Base-by-base conservation (phyloP, 768 basidiomycete species). In the Lactifluus subvellereus region DNA sequence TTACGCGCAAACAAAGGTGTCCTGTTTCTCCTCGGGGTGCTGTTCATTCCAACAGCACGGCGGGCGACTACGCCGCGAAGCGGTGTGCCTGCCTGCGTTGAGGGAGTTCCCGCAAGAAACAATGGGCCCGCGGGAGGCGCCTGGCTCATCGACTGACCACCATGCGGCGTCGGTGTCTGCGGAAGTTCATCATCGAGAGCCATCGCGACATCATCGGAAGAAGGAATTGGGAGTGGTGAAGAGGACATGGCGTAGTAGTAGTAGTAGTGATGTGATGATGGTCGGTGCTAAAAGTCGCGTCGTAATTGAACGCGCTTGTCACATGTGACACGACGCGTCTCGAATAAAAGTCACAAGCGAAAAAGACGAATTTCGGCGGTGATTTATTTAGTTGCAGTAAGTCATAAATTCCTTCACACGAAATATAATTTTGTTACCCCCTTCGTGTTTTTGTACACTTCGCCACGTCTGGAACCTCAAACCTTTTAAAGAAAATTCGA, bases 111-210 rank as follows among this genome's bases (percentile, higher is more conserved):
- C 2, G 58, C 54, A 33, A 68, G 61, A 47, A 68, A 68, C 8
- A 68, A 61, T 20, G 67, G 67, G 5, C 62, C 49, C 1, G 45
- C 56, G 7, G 40, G 53, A 3, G 65, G 67, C 1, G 65, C 67
- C 49, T 68, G 67, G 35, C 61, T 66, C 74, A 77, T 69, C 74
- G 77, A 67, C 72, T 74, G 42, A 77, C 76, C 42, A 76, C 59
- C 65, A 11, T 54, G 51, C 3, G 40, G 38, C 6, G 59, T 58
- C 4, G 58, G 62, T 32, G 66, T 65, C 48, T 65, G 65, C 6
- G 61, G 65, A 32, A 64, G 61, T n/a, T 54, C 67, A 35, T 66
- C 65, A 6, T 67, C 55, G 22, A 60, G 22, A 14, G 60, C 60
- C 48, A 66, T 59, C 2, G 51, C 61, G 20, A 37, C 65, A 50